Conservation (phyloP, 2,329 filamentous ascomycete genomes). For the Cladophialophora carrionii region DNA sequence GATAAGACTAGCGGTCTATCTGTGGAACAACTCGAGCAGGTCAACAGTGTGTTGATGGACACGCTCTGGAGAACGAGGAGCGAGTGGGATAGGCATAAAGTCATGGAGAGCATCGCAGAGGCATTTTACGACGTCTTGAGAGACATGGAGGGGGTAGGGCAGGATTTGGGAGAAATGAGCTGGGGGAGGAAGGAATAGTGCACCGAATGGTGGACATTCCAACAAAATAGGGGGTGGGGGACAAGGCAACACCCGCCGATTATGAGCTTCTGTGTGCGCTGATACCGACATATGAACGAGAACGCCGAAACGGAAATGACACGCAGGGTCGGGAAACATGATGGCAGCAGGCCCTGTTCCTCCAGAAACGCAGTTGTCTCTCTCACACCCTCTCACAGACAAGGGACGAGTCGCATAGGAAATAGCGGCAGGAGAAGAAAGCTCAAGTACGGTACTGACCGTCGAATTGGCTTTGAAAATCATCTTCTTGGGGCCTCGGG, state of each 20-base stretch:
- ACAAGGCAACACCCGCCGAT: not conserved
- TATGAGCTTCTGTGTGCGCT: not conserved
- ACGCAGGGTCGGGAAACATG: not conserved
- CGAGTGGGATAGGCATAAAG: constrained; percentile 81
- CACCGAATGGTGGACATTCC: not conserved
- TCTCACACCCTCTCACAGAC: too few species aligned
- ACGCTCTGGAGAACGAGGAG: constrained; percentile 77
- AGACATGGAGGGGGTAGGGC: constrained; percentile 39
- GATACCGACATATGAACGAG: not conserved
- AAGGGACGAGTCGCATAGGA: not conserved
- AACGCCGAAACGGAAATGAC: not conserved
- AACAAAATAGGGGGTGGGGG: not conserved
- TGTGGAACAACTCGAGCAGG: constrained; percentile 93
- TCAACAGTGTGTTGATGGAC: constrained; percentile 88
- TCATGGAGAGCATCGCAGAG: constrained; percentile 64
- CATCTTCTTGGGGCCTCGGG: not conserved
- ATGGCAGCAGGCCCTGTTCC: not conserved
- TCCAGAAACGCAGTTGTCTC: not conserved
- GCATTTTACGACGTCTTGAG: constrained; percentile 47
- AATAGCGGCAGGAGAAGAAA: not conserved
- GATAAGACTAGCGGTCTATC: constrained; percentile 73
- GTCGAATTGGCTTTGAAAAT: not conserved
- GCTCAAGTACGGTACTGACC: too few species aligned
- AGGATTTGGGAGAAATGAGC: constrained; percentile 32
- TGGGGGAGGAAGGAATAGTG: constrained; percentile 29